Evolutionary conservation across 768 basidiomycete genomes (phyloP).

Genomic region (Podaxis mareebaensis): DNA sequence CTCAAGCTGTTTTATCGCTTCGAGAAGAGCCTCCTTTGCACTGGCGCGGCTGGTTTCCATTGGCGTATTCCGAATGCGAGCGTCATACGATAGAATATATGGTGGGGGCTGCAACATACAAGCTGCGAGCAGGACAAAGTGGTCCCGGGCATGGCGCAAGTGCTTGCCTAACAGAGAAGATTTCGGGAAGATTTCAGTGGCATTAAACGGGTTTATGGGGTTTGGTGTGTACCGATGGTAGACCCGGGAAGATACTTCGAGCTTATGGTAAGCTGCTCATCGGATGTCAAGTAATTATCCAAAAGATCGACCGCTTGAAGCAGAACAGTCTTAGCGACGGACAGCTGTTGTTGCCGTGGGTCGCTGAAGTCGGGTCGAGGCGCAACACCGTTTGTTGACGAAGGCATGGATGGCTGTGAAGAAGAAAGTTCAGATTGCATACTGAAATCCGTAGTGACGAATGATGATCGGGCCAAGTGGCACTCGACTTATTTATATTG

Average conservation of each 20-base stretch:
- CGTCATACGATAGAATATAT: conserved; percentile 72
- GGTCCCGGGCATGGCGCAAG: conserved; percentile 81
- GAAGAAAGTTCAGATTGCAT: conserved; percentile 23
- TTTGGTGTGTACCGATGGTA: conserved; percentile 64
- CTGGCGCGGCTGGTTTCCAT: conserved; percentile 72
- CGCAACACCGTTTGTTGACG: conserved; percentile 22
- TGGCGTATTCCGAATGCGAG: conserved; percentile 73
- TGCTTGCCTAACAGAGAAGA: conserved; percentile 64
- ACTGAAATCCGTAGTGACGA: conserved; percentile 19
- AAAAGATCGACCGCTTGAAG: conserved; percentile 74
- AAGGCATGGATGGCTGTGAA: conserved; percentile 26
- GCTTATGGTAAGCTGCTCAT: conserved; percentile 66
- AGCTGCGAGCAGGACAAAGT: conserved; percentile 69
- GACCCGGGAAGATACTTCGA: conserved; percentile 85
- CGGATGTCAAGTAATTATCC: conserved; percentile 61
- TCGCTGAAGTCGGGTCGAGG: conserved; percentile 22
- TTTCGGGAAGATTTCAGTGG: conserved; percentile 9
- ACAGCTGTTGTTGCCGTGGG: conserved; percentile 54
- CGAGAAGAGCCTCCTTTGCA: conserved; percentile 57
- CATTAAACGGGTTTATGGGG: background rate
- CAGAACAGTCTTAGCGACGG: conserved; percentile 67
- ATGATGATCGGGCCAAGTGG: conserved; percentile 24
- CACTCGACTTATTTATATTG: conserved; percentile 24
- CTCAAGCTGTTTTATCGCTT: conserved; percentile 58
- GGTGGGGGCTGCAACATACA: conserved; percentile 45